These are phyloP conservation scores for Sclerotinia spermophila DNA, from an alignment of 2,329 filamentous ascomycete genomes.

Conservation along the genomic window DNA sequence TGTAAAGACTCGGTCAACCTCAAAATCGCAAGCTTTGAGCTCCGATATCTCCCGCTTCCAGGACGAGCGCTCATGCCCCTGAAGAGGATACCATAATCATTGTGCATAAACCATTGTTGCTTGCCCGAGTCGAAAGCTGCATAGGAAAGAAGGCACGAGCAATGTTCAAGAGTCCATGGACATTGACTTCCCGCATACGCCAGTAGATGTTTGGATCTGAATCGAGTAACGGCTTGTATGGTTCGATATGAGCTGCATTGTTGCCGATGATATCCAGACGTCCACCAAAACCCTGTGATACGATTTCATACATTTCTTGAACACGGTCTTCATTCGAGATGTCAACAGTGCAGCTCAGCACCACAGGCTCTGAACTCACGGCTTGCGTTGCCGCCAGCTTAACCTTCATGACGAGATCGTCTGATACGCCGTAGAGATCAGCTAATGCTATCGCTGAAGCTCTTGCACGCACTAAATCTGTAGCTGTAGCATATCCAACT, in stretches of 20 bases:
- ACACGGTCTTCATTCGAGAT: not conserved
- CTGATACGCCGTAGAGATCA: not conserved
- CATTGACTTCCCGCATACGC: constrained; percentile 28
- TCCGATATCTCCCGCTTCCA: constrained; percentile 43
- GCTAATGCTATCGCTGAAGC: constrained; percentile 14
- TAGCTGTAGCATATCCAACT: constrained; percentile 16
- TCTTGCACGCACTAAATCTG: constrained; percentile 8
- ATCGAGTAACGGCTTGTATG: constrained; percentile 18
- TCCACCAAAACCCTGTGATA: constrained; percentile 12
- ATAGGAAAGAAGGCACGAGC: constrained; percentile 24
- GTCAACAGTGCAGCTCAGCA: constrained; percentile 6
- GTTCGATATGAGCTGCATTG: constrained; percentile 25
- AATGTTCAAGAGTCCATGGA: constrained; percentile 22
- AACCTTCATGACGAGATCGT: not conserved
- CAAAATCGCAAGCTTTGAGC: constrained; percentile 48
- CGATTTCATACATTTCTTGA: not conserved
- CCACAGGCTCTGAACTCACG: not conserved
- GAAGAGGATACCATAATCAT: constrained; percentile 48
- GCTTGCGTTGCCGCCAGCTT: constrained; percentile 9
- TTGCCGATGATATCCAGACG: constrained; percentile 29
- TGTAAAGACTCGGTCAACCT: constrained; percentile 48
- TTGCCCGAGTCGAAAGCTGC: constrained; percentile 18
- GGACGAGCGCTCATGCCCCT: constrained; percentile 39
- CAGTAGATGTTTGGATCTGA: constrained; percentile 22
- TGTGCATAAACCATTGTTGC: constrained; percentile 37